Conservation (phyloP, 2,329 filamentous ascomycete species). For the Achaetomium macrosporum region DNA sequence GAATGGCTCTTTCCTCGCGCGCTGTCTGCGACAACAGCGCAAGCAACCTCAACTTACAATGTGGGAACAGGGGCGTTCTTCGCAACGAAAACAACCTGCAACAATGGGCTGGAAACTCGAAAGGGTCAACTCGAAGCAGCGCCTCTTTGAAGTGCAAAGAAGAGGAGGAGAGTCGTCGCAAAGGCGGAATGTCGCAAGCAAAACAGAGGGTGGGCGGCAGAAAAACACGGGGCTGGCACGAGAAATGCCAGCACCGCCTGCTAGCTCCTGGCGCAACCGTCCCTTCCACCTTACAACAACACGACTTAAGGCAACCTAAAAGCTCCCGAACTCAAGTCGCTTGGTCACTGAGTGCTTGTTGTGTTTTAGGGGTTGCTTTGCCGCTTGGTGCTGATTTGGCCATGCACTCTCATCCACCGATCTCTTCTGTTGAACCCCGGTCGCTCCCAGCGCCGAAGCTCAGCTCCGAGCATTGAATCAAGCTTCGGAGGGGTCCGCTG, state of each 20-base stretch:
- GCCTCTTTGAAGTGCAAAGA: neutral
- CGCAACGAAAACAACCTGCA: neutral
- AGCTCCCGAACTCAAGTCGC: neutral
- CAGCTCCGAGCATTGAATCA: neutral
- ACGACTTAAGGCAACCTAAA: neutral
- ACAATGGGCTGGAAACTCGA: neutral
- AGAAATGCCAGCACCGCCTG: constrained; percentile 9
- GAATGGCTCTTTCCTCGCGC: constrained; percentile 1
- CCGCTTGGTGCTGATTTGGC: neutral
- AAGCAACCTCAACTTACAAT: constrained; percentile 7
- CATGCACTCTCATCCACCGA: neutral
- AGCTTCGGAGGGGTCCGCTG: neutral
- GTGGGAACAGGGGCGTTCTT: neutral
- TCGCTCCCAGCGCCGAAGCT: neutral
- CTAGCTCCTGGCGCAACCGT: neutral
- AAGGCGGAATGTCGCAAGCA: constrained; percentile 11
- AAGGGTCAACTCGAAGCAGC: neutral
- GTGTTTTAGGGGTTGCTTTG: neutral
- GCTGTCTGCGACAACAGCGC: neutral
- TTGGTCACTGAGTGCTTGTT: neutral
- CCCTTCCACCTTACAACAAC: neutral
- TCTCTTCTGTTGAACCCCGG: neutral
- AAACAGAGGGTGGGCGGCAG: constrained; percentile 21
- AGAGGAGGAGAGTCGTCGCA: neutral
- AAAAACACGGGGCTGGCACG: constrained; percentile 20